Evolutionary conservation across 2,329 filamentous ascomycete genomes (phyloP).

Genomic region (Rhinocladiella similis): DNA sequence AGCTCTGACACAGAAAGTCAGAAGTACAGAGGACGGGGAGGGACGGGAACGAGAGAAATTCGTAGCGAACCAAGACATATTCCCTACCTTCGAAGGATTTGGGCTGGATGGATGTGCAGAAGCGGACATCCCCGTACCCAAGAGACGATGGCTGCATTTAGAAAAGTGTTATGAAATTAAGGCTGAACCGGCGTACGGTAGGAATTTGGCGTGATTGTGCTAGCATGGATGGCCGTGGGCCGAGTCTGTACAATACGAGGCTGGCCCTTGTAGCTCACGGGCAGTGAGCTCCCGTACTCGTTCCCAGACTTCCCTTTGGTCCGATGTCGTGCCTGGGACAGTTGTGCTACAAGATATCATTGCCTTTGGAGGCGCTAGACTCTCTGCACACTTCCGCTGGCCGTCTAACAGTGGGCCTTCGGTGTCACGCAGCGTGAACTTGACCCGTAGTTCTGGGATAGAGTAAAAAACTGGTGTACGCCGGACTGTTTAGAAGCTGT

Average conservation of each 20-base stretch:
- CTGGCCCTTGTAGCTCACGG: not conserved
- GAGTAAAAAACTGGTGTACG: not conserved
- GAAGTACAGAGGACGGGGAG: not conserved
- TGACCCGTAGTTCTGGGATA: not conserved
- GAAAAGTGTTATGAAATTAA: not conserved
- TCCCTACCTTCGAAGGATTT: not conserved
- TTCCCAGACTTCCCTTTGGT: too few species aligned
- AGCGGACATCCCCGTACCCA: too few species aligned
- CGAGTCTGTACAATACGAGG: not conserved
- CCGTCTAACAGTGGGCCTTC: too few species aligned
- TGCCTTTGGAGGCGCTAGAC: too few species aligned
- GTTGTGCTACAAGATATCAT: too few species aligned
- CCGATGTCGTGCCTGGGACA: too few species aligned
- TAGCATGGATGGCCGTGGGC: not conserved
- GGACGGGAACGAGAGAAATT: not conserved
- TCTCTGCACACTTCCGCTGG: too few species aligned
- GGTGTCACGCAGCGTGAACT: too few species aligned
- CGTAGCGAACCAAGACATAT: not conserved
- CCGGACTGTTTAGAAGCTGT: not conserved
- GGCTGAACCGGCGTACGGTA: not conserved
- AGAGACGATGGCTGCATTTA: too few species aligned
- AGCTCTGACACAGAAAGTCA: not conserved
- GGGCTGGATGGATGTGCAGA: too few species aligned
- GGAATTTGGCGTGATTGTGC: not conserved
- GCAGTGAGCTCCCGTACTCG: not conserved